These are phyloP conservation scores for Pezicula radicicola DNA, from an alignment of 2,329 filamentous ascomycete genomes.

Conservation along the genomic window DNA sequence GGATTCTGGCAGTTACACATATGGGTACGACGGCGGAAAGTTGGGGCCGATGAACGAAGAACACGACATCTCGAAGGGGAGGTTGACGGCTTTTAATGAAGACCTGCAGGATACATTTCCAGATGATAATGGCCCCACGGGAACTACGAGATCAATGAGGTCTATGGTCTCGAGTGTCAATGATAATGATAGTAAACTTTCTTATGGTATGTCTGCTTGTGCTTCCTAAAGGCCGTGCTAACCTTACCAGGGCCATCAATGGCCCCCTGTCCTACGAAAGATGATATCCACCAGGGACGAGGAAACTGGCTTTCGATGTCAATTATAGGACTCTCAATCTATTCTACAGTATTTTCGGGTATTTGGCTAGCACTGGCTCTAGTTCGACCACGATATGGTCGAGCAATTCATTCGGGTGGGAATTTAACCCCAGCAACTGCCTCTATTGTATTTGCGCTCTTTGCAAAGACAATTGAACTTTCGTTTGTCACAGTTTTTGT, in stretches of 20 bases:
- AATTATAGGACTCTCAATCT: constrained; percentile 49
- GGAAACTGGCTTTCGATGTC: constrained; percentile 46
- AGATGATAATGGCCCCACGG: neutral
- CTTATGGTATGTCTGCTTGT: too few relatives aligned
- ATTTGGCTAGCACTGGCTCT: constrained; percentile 65
- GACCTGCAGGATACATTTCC: neutral
- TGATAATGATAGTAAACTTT: neutral
- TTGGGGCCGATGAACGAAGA: neutral
- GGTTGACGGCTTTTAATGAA: neutral
- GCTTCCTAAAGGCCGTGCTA: too few relatives aligned
- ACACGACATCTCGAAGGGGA: neutral
- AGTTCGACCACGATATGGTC: constrained; percentile 59
- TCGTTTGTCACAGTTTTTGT: constrained; percentile 77
- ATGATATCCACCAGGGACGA: constrained; percentile 18
- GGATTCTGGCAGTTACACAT: neutral
- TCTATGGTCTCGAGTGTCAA: neutral
- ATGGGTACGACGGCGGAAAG: neutral
- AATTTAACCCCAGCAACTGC: constrained; percentile 59
- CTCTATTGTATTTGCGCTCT: constrained; percentile 61
- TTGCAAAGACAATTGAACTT: constrained; percentile 76
- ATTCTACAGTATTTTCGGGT: constrained; percentile 61
- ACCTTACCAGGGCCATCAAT: neutral
- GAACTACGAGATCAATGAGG: neutral
- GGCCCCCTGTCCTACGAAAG: constrained; percentile 13
- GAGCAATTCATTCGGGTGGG: constrained; percentile 49